phyloP scores from a whole-genome alignment of 164 flowering plant species.

The Annona squamosa region DNA sequence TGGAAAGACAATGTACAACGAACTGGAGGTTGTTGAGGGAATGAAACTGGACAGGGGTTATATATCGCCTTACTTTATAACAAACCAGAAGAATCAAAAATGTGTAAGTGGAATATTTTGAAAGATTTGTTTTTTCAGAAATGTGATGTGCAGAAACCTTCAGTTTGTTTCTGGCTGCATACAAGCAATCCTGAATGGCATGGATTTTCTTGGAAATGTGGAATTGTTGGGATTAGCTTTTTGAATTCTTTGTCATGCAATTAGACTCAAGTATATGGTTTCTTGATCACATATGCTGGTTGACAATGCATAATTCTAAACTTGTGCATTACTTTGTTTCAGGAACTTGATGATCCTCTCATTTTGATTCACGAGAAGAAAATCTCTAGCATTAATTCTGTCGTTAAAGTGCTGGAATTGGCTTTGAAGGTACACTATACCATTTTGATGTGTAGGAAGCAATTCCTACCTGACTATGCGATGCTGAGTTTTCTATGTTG shows the following conservation, averaged over 20 bases:
- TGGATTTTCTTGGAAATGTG: neutral
- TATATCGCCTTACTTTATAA: slow-evolving; percentile 91
- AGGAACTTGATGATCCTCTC: slow-evolving; percentile 93
- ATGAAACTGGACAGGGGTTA: slow-evolving; percentile 98
- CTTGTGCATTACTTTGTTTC: slow-evolving; percentile 7
- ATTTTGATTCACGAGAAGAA: slow-evolving; percentile 88
- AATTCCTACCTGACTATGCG: neutral
- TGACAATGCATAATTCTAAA: neutral
- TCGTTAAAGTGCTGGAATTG: slow-evolving; percentile 78
- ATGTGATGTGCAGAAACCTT: neutral
- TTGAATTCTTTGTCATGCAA: neutral
- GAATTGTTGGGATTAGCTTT: neutral
- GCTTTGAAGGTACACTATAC: slow-evolving; percentile 66
- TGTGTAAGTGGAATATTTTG: slow-evolving; percentile 49
- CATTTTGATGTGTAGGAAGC: slow-evolving; percentile 22
- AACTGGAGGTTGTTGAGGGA: slow-evolving; percentile 95
- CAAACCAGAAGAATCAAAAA: slow-evolving; percentile 85
- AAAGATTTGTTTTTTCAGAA: neutral
- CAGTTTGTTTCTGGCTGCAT: neutral
- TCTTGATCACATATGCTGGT: neutral
- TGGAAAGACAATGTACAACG: slow-evolving; percentile 87
- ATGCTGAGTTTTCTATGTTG: neutral
- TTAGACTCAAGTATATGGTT: neutral
- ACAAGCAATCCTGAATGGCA: neutral
- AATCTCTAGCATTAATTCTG: slow-evolving; percentile 62